phyloP scores from a whole-genome alignment of 495 filamentous ascomycete species.

The Neurospora intermedia region DNA sequence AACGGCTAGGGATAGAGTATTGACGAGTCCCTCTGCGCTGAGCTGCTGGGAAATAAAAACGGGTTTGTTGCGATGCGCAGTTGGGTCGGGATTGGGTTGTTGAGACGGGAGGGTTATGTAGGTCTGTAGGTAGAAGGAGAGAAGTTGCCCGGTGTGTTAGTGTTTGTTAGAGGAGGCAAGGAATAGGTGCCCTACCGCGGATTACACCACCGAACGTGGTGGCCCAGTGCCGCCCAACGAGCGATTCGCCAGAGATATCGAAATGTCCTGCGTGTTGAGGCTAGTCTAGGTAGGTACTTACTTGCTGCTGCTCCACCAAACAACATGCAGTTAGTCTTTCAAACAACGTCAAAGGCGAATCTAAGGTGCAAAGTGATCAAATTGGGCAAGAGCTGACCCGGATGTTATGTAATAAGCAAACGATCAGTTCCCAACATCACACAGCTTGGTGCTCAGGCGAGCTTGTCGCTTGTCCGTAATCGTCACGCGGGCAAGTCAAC shows the following conservation, averaged over 20 bases:
- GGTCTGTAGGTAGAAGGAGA: neutral
- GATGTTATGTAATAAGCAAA: neutral
- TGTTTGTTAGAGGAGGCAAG: neutral
- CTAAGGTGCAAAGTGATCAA: neutral
- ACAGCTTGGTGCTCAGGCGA: neutral
- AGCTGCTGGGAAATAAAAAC: neutral
- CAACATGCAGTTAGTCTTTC: neutral
- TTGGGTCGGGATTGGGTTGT: neutral
- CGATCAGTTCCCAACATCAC: neutral
- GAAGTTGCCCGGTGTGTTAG: neutral
- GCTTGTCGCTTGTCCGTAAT: neutral
- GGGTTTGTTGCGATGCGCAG: neutral
- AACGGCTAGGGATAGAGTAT: neutral
- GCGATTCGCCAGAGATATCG: neutral
- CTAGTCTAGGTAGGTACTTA: neutral
- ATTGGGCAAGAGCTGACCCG: neutral
- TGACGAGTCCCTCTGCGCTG: neutral
- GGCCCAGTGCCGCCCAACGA: neutral
- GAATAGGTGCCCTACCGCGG: neutral
- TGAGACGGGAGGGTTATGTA: neutral
- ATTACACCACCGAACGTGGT: neutral
- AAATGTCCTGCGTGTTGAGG: neutral
- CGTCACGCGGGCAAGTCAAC: conserved; percentile 19
- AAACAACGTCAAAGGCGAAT: neutral
- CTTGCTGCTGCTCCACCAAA: neutral